These are phyloP conservation scores for Taiozyma sp. DNA, from an alignment of 1,139 yeast genomes.

Conservation along the genomic window DNA sequence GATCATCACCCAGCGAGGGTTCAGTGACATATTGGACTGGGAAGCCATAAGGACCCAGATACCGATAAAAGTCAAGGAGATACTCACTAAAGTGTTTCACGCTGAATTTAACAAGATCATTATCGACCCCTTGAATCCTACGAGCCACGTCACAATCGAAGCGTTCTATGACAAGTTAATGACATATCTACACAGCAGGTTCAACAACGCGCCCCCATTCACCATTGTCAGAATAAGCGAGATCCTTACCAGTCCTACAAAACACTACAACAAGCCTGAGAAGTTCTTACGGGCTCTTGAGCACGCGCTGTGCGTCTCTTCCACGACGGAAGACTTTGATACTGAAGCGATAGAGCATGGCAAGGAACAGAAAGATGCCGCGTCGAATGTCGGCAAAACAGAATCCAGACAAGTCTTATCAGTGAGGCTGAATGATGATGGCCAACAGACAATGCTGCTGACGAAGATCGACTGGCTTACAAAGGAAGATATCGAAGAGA, in stretches of 20 bases:
- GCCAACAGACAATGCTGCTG: constrained; percentile 28
- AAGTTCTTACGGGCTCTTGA: constrained; percentile 36
- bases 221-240: constrained; percentile 55
- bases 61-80: constrained; percentile 4
- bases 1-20: not conserved
- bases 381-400: not conserved
- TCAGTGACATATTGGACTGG: constrained; percentile 6
- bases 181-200: constrained; percentile 25
- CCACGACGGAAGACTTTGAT: constrained; percentile 27
- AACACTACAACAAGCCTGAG: constrained; percentile 31
- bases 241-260: constrained; percentile 38
- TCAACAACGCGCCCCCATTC: constrained; percentile 47
- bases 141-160: constrained; percentile 15
- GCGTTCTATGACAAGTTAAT: constrained; percentile 22
- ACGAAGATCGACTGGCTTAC: constrained; percentile 46
- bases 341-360: not conserved
- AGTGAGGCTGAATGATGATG: constrained; percentile 13
- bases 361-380: not conserved
- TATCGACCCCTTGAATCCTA: constrained; percentile 9
- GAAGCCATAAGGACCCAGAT: not conserved
- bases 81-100: constrained; percentile 5
- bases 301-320: constrained; percentile 30
- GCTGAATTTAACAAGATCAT: not conserved
- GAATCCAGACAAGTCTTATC: not conserved
- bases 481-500: constrained; percentile 27